Conservation (phyloP, 176 grass and related monocot genomes). For the Lolium rigidum region DNA sequence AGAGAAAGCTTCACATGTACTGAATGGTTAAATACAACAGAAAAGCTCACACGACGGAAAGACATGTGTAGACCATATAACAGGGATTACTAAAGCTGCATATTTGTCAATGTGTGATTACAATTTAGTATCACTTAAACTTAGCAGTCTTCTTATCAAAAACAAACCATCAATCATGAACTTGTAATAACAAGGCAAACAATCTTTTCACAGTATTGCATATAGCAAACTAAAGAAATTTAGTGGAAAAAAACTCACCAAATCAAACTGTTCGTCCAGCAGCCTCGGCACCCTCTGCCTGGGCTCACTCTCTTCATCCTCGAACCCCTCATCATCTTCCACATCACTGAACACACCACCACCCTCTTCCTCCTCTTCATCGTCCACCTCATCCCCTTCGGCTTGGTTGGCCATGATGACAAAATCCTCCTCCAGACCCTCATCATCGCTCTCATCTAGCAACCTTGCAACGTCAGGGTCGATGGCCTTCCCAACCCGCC, state of each 20-base stretch:
- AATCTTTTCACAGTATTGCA: not conserved
- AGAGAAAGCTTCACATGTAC: not conserved
- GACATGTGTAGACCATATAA: not conserved
- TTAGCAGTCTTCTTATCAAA: not conserved
- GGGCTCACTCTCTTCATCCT: constrained; percentile 46
- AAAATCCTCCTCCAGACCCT: constrained; percentile 96
- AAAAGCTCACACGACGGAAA: not conserved
- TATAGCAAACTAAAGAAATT: not conserved
- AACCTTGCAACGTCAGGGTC: constrained; percentile 76
- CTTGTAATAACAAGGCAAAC: not conserved
- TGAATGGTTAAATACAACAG: constrained; percentile 26
- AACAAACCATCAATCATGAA: not conserved
- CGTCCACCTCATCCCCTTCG: constrained; percentile 50
- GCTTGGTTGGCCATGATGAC: constrained; percentile 78
- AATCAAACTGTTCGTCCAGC: constrained; percentile 94
- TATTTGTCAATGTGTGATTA: not conserved
- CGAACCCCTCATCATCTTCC: constrained; percentile 40
- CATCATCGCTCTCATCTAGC: constrained; percentile 79
- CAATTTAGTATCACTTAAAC: not conserved
- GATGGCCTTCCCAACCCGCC: constrained; percentile 58
- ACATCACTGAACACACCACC: constrained; percentile 43
- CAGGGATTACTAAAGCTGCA: too few species aligned
- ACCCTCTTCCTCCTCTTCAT: constrained; percentile 37
- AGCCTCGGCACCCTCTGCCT: constrained; percentile 62
- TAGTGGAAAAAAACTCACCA: constrained; percentile 53